Evolutionary conservation across 345 rosid species (phyloP), one percentile per base, ranked within the genome.

Genomic region (Laguncularia racemosa): DNA sequence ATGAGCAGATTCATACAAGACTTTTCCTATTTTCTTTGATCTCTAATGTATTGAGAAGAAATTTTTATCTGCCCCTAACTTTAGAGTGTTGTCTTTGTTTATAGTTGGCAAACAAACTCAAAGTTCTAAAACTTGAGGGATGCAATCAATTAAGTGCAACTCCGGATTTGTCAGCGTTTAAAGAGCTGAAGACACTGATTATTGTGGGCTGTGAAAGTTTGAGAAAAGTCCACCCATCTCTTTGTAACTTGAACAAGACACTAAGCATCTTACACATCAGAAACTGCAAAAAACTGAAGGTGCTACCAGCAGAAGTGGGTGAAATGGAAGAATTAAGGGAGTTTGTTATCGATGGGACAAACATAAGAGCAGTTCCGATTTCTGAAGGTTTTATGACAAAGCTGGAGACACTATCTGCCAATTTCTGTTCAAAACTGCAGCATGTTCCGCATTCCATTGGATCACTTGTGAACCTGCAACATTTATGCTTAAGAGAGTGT

Each of bases 221-320:
- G n/a, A 21, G 2, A 14, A 12, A 46, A 58, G n/a, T 47, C 7
- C 18, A 58, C 61, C 17, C 17, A 33, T 46, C 61, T 23, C 15
- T 58, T 12, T 15, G 61, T 8, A 48, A 47, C 21, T 5, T 58
- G 6, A 48, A 33, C 15, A 17, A 21, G 44, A 26, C 28, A 26
- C 19, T 55, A 47, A 33, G 19, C n/a, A 19, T 16, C 53, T 9
- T 49, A 15, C n/a, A 58, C 26, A 0, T 47, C 18, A 28, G 12
- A 11, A 11, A 14, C 14, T 58, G 53, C 13, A 2, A 23, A 1
- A 5, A 14, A 17, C 62, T 58, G 16, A 0, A 28, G 6, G 16
- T 14, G 13, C 26, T 58, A 48, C 53, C 62, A 18, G 52, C 26
- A 26, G 62, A 58, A 58, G 33, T 58, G 21, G 20, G 53, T 21